Base-by-base conservation (phyloP, 2,329 filamentous ascomycete genomes). In the Epichloe gansuensis region DNA sequence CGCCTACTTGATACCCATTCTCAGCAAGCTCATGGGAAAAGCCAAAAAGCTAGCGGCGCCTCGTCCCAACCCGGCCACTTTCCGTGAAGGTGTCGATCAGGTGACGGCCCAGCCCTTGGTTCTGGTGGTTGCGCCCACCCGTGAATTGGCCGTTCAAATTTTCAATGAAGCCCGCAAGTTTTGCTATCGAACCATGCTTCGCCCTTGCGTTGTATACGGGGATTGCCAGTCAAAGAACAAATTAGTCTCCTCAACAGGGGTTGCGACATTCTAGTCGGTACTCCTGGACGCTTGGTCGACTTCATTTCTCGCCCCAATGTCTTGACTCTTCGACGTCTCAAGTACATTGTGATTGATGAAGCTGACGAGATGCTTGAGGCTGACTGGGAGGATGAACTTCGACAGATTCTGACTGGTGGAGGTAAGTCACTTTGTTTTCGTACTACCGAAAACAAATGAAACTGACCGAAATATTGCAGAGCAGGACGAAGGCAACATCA, bases 21-120 rank as follows among this genome's bases (percentile, higher is more conserved):
- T 97, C 50, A 95, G 90, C 55, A 86, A 87, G 66, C 72, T 98
- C 23, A 96, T 97, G 89, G 93, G 93, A 28, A 97, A 97, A 71
- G 89, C 87, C 5, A 93, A 90, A 71, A 91, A 90, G 69, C 72
- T 96, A 6, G 84, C 85, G 1, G 91, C 88, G 5, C 77, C 82
- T 45, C 86, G 91, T 4, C 89, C 91, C 0, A 82, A 85, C 56
- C 74, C 80, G 0, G 66, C 68, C 1, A 75, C 70, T 0, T 85
- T 82, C 61, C 70, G 78, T 11, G 68, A 76, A 2, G 70, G 70
- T 1, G 34, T 69, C 2, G 69, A 73, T 15, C 62, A 60, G 21
- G 79, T 87, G 41, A 80, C 81, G 44, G 91, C 90, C 7, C 91
- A 97, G 73, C 93, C 93, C 4, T 71, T 98, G 6, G 86, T 97